Conservation (phyloP, 176 grass and related monocot genomes). For the Lolium perenne region DNA sequence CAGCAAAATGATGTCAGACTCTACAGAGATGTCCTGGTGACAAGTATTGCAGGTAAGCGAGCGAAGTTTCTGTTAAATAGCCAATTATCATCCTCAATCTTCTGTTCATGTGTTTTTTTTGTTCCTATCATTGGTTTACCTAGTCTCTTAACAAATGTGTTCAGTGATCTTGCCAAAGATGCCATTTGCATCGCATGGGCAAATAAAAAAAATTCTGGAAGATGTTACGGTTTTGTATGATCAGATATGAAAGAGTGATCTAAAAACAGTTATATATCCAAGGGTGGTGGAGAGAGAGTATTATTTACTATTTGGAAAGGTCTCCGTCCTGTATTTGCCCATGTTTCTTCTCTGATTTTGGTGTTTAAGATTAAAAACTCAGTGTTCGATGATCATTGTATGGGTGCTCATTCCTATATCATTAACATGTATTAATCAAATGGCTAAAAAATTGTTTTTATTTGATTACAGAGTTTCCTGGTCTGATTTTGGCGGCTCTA, state of each 20-base stretch:
- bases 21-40: constrained; percentile 72
- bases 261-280: neutral
- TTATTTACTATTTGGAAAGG: neutral
- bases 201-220: neutral
- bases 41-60: constrained; percentile 62
- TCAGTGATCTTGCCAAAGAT: neutral
- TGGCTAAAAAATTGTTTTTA: constrained; percentile 25
- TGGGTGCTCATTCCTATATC: neutral
- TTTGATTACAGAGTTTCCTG: constrained; percentile 65
- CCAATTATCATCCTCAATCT: constrained; percentile 15
- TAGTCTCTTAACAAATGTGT: neutral
- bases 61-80: constrained; percentile 16
- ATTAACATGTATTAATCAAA: neutral
- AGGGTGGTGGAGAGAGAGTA: neutral
- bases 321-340: neutral
- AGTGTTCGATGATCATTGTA: constrained; percentile 4
- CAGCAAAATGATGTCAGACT: constrained; percentile 36
- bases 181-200: neutral
- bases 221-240: neutral
- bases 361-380: neutral
- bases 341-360: neutral
- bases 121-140: neutral
- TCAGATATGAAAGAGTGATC: neutral
- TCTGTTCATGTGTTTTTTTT: neutral
- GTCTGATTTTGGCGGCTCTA: constrained; percentile 62